Base-by-base conservation (phyloP, 1,139 yeast genomes). In the Saccharomyces hybrid region DNA sequence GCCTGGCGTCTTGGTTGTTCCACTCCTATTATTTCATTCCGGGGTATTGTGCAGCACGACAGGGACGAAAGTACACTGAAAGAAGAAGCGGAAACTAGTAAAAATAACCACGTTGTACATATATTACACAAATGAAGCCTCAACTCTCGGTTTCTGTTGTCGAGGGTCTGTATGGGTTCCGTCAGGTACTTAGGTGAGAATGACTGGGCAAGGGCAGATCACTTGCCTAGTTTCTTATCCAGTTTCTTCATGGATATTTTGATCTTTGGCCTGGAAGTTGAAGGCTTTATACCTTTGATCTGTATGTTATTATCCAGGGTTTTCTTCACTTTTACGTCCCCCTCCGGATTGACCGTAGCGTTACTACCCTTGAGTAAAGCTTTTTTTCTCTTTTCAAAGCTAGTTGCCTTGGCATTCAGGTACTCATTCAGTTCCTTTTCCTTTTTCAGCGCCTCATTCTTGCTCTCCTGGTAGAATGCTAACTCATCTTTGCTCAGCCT, bases 401-500 rank as follows among this genome's bases (percentile, higher is more conserved):
- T 53, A 5, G 31, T 31, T 13, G 55, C 47, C 29, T 56, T 53
- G 8, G 47, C 47, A 27, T 56, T 51, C 31, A 63, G 41, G 51
- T 55, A 64, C 26, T 50, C 47, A 7, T 57, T 46, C 49, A 59
- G 29, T 25, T 56, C 59, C 32, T 50, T 49, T 44, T 63, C 61
- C 25, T 56, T 53, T 29, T 52, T 51, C 47, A 60, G 57, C 55
- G 63, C 58, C 48, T 64, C 63, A 41, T 49, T 50, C 14, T 52
- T 49, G 11, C 58, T 31, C 8, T 34, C 42, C 23, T 52, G 53
- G 52, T 54, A 54, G 23, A 54, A 54, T 7, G 13, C 57, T 9
- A 65, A 47, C 47, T 66, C 69, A 4, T 57, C 58, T 23, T 53
- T 52, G 48, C 57, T 64, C 47, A 65, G 53, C 48, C 65, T 57